Percentiles rank a stretch among this genome's conserved stretches.
phyloP scores from a whole-genome alignment of 2,329 filamentous ascomycete genomes.

The Knoxdaviesia capensis region DNA sequence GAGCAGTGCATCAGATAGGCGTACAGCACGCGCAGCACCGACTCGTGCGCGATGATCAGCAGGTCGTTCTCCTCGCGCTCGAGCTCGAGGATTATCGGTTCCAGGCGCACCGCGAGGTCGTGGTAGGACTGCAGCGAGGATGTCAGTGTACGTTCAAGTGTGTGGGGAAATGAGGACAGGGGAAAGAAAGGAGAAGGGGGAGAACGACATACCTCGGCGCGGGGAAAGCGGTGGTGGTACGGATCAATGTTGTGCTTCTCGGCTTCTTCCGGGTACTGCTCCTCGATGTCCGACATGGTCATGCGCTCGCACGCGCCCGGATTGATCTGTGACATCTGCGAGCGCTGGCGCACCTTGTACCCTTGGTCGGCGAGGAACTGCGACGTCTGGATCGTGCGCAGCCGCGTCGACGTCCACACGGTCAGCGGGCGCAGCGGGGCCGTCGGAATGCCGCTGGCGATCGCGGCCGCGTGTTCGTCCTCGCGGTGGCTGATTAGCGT shows the following conservation, averaged over 20 bases:
- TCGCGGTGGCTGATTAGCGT: slow-evolving; percentile 67
- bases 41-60: slow-evolving; percentile 96
- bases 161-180: not conserved
- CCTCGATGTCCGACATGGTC: slow-evolving; percentile 61
- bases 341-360: slow-evolving; percentile 74
- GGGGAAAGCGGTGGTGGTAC: slow-evolving; percentile 89
- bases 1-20: slow-evolving; percentile 98
- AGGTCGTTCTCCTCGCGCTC: slow-evolving; percentile 94
- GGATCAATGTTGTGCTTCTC: slow-evolving; percentile 85
- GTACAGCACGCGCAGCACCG: slow-evolving; percentile 89
- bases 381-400: slow-evolving; percentile 78
- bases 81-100: slow-evolving; percentile 92
- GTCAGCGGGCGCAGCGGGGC: slow-evolving; percentile 59
- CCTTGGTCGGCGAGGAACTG: slow-evolving; percentile 60
- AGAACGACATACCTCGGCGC: slow-evolving; percentile 51
- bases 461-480: slow-evolving; percentile 51
- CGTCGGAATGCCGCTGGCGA: slow-evolving; percentile 45
- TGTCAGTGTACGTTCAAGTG: not conserved
- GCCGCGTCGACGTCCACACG: slow-evolving; percentile 86
- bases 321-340: slow-evolving; percentile 94
- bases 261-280: slow-evolving; percentile 76
- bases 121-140: slow-evolving; percentile 59
- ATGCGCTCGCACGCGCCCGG: slow-evolving; percentile 92
- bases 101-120: slow-evolving; percentile 89
- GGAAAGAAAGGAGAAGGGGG: not conserved